Evolutionary conservation across 2,329 filamentous ascomycete species (phyloP).

Genomic region (Neodidymelliopsis sp.): DNA sequence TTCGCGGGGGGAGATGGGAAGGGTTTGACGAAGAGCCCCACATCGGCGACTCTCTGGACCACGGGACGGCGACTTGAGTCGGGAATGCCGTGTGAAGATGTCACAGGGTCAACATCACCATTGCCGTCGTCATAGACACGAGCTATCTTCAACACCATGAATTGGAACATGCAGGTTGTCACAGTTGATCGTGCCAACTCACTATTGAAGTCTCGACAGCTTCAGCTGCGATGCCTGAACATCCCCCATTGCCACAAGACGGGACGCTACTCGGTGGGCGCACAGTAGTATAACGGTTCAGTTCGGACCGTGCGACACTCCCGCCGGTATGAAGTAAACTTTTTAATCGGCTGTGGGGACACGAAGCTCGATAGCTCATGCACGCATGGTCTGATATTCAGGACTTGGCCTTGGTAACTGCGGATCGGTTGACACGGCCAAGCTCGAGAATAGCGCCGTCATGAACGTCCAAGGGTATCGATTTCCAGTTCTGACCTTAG

Average conservation of each 20-base stretch:
- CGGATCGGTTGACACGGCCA: conserved; percentile 4
- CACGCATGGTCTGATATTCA: conserved; percentile 8
- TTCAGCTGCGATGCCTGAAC: conserved; percentile 3
- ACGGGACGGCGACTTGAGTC: conserved; percentile 28
- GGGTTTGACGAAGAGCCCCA: conserved; percentile 28
- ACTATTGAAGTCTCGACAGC: not conserved
- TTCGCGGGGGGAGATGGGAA: conserved; percentile 17
- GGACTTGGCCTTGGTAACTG: conserved; percentile 7
- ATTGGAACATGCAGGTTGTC: not conserved
- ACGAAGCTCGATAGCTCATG: not conserved
- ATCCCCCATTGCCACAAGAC: conserved; percentile 2
- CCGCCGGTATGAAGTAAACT: not conserved
- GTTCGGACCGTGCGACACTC: conserved; percentile 16
- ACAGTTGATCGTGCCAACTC: not conserved
- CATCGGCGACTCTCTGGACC: conserved; percentile 25
- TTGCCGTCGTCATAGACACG: conserved; percentile 3
- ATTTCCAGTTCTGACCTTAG: too few species aligned
- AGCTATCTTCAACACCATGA: not conserved
- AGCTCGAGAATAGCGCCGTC: not conserved
- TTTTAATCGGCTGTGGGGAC: not conserved
- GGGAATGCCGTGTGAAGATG: conserved; percentile 27
- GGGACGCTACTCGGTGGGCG: conserved; percentile 27
- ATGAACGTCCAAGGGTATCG: not conserved
- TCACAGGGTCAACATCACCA: conserved; percentile 9
- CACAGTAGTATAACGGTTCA: conserved; percentile 27